These are phyloP conservation scores for Ilyonectria sp. DNA, from an alignment of 2,329 filamentous ascomycete genomes.

Conservation along the genomic window DNA sequence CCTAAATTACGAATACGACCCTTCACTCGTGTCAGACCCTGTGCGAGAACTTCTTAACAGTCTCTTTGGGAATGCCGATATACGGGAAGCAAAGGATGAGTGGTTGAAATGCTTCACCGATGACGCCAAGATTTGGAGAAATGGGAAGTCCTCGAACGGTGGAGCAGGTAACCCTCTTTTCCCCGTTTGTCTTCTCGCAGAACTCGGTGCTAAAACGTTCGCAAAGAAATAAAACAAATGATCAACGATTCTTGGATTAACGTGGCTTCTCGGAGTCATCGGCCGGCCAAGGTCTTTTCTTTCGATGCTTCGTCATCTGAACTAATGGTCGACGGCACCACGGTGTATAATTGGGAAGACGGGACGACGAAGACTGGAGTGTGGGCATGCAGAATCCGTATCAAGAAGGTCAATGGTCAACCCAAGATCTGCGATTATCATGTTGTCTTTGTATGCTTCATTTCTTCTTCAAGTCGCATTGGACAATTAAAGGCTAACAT, in stretches of 20 bases:
- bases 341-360: constrained; percentile 10
- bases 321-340: constrained; percentile 12
- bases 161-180: neutral
- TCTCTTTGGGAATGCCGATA: constrained; percentile 3
- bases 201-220: neutral
- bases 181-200: neutral
- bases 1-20: constrained; percentile 2
- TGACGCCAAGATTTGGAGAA: constrained; percentile 10
- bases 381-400: neutral
- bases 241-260: constrained; percentile 1
- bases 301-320: neutral
- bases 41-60: neutral
- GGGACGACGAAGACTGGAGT: constrained; percentile 10
- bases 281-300: neutral
- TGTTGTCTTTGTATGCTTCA: constrained; percentile 4
- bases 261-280: neutral
- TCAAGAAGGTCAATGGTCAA: neutral
- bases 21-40: neutral
- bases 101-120: constrained; percentile 6
- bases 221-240: constrained; percentile 5
- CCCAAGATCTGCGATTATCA: constrained; percentile 1
- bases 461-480: neutral
- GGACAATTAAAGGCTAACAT: neutral
- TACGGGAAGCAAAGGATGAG: no score
- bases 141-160: constrained; percentile 3